Percentiles rank a stretch among this genome's conserved stretches.
phyloP scores from a whole-genome alignment of 352 stramenopile species.

The Pythium guiyangense region DNA sequence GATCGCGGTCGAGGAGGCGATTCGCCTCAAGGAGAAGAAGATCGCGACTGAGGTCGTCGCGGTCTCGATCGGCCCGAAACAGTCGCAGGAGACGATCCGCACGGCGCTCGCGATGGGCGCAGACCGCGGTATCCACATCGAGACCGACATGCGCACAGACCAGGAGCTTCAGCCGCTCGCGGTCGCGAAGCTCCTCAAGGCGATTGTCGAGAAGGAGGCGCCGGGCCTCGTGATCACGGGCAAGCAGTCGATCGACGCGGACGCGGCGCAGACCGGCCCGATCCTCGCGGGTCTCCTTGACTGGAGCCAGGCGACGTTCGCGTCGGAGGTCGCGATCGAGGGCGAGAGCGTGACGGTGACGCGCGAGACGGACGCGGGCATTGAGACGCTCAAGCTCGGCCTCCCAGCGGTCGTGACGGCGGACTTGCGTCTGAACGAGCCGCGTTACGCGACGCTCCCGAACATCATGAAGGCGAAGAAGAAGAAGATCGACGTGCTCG shows the following conservation, averaged over 20 bases:
- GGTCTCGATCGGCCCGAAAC: constrained; percentile 97
- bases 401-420: constrained; percentile 96
- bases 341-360: constrained; percentile 77
- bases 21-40: constrained; percentile 98
- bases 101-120: constrained; percentile 93
- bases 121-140: constrained; percentile 97
- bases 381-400: constrained; percentile 84
- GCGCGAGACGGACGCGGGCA: constrained; percentile 93
- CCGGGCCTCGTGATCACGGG: constrained; percentile 95
- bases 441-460: constrained; percentile 97
- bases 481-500: constrained; percentile 85
- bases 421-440: constrained; percentile 98
- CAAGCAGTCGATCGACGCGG: constrained; percentile 95
- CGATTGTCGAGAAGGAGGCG: constrained; percentile 92
- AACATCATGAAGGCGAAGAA: constrained; percentile 99
- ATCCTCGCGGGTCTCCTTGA: constrained; percentile 96
- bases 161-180: constrained; percentile 97
- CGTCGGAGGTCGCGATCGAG: constrained; percentile 85
- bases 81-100: constrained; percentile 95
- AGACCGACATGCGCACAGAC: constrained; percentile 95
- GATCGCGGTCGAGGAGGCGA: constrained; percentile 97
- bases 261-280: constrained; percentile 86
- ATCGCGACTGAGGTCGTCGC: constrained; percentile 92
- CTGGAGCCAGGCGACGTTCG: constrained; percentile 97
- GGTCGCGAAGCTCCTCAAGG: constrained; percentile 95